Percentiles rank a stretch among this genome's conserved stretches.
Evolutionary conservation across 495 filamentous ascomycete species (phyloP).

Genomic region (Aspergillus cavernicola): DNA sequence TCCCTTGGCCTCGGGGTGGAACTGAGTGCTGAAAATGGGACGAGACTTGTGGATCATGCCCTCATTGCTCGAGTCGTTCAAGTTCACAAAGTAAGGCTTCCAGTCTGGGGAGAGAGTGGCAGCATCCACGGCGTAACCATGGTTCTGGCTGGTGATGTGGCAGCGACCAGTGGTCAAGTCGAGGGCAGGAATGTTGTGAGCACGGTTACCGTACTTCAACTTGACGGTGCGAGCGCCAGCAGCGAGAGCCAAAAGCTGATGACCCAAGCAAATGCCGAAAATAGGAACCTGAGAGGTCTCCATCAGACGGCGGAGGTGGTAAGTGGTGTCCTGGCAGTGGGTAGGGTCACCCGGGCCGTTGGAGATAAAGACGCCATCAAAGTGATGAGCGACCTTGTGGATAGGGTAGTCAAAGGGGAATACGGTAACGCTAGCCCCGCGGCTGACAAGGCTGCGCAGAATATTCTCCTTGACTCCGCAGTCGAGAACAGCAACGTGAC

Average conservation of each 20-base stretch:
- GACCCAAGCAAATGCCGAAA: conserved; percentile 95
- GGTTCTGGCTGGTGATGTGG: conserved; percentile 98
- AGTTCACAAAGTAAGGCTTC: conserved; percentile 97
- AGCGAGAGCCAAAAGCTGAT: conserved; percentile 76
- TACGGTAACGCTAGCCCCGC: conserved; percentile 82
- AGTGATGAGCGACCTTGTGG: conserved; percentile 96
- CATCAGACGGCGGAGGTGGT: conserved; percentile 84
- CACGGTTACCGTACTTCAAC: conserved; percentile 96
- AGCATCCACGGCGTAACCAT: conserved; percentile 95
- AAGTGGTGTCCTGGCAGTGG: conserved; percentile 88
- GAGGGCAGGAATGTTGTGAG: conserved; percentile 94
- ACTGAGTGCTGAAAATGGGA: conserved; percentile 97
- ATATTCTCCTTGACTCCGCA: conserved; percentile 99
- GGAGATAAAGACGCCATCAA: conserved; percentile 95
- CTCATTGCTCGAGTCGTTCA: conserved; percentile 94
- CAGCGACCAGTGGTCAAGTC: conserved; percentile 93
- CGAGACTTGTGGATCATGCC: conserved; percentile 91
- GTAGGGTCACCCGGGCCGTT: conserved; percentile 98
- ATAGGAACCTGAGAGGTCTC: conserved; percentile 85
- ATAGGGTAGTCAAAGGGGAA: conserved; percentile 97
- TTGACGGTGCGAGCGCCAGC: conserved; percentile 84
- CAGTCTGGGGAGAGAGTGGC: conserved; percentile 77
- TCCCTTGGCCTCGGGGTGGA: conserved; percentile 97
- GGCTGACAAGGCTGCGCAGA: conserved; percentile 82
- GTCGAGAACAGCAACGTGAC: conserved; percentile 92